Evolutionary conservation across 2,329 filamentous ascomycete species (phyloP), one percentile per base, ranked within the genome.

Genomic region (Hypoxylon sp.): DNA sequence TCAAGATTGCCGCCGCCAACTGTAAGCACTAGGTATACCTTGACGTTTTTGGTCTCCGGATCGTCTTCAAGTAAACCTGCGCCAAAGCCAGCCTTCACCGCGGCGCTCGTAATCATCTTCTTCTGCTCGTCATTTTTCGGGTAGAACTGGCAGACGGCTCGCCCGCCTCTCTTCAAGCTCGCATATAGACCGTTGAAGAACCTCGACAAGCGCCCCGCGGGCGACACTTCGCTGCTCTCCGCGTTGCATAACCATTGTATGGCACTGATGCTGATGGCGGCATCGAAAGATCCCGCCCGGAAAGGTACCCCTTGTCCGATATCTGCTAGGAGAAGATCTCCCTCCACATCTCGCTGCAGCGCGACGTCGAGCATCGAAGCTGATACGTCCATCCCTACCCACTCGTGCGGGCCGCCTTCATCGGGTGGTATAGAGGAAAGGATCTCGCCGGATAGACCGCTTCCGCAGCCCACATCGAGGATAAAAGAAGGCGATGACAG

Each of bases 191-290:
- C 93, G 72, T 96, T 93, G 78, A 99, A 99, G 75, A 99, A 99
- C 46, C 94, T 84, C 4, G 87, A 85, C 24, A 99, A 79, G 5
- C 95, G 83, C 0, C 91, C 92, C 26, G 91, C 86, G 0, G 93
- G 91, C 0, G 87, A 91, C 0, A 95, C 94, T 51, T 96, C 93
- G 74, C 88, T 92, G 62, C 87, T 91, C 77, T 98, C 95, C 41
- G 94, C 95, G 77, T 97, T 98, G 78, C 95, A 99, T 28, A 99
- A 84, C 95, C 95, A 99, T 78, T 99, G 95, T n/a, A 99, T 91
- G 0, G 95, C 95, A 70, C 89, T 93, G 75, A 99, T 98, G 73
- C 89, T 93, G 71, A 99, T 93, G 20, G 95, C 95, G 0, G 94
- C 95, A 76, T 99, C 95, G 75, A 99, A 99, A 0, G 90, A 88